Base-by-base conservation (phyloP, 148 eudicot genomes). In the Pouteria glomerata region DNA sequence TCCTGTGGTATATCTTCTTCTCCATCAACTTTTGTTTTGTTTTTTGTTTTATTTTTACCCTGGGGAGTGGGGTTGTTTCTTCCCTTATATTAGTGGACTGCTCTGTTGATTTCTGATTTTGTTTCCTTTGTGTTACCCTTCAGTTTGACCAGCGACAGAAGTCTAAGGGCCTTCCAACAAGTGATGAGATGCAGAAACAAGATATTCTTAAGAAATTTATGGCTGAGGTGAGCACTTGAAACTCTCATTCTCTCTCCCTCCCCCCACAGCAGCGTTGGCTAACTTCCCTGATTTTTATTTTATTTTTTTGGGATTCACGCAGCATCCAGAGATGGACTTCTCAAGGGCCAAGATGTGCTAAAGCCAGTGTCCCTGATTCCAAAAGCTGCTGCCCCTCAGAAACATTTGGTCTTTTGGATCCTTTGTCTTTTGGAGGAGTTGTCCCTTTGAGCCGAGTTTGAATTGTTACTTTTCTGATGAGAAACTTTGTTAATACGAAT, bases 131-230 rank as follows among this genome's bases (percentile, higher is more conserved):
- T 47, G 15, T 33, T 29, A 29, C 29, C 27, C 1, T 70, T 71
- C 78, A 93, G 98, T 93, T 89, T 77, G 97, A 93, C 57, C 97
- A 89, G 76, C 87, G 95, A 64, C 98, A 93, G 77, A 90, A 90
- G 77, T 71, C 83, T 11, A 87, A 84, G 98, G 97, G 98, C 45
- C 85, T 80, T 66, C 98, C 97, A 30, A 85, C 95, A 29, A 90
- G 95, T 74, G 92, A 89, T 61, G 97, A 93, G 73, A 86, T 87
- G 88, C 87, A 87, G 78, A 93, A 90, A 78, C 86, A 90, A 61
- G 91, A 93, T 26, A 15, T 93, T 41, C 76, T 93, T 26, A 90
- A 93, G 82, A 82, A 87, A 71, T 89, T 93, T 65, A 90, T 93
- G 98, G 74, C 87, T 37, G 82, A 93, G 92, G 97, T 87, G 73